Evolutionary conservation across 2,329 filamentous ascomycete genomes (phyloP).

Genomic region (Chrysosporium queenslandicum): DNA sequence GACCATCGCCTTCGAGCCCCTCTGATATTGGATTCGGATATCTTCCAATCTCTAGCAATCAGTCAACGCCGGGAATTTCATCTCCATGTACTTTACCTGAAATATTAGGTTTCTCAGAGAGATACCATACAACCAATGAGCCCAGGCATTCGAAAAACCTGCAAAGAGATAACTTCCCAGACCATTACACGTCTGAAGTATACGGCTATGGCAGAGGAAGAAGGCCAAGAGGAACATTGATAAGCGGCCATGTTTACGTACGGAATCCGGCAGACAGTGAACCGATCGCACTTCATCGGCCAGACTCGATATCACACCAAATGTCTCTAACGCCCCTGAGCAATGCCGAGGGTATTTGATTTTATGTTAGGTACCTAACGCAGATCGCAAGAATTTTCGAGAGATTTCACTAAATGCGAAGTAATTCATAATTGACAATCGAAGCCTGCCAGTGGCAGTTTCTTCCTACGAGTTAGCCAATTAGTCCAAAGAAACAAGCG

Average conservation of each 20-base stretch:
- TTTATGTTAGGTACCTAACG: not conserved
- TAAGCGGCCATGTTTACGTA: conserved; percentile 12
- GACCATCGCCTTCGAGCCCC: conserved; percentile 15
- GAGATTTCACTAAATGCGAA: not conserved
- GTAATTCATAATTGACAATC: not conserved
- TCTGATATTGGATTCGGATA: conserved; percentile 17
- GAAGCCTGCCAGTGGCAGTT: not conserved
- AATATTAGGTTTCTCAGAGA: not conserved
- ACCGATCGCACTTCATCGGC: not conserved
- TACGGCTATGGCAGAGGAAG: conserved; percentile 8
- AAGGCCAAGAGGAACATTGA: not conserved
- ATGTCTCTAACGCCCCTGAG: not conserved
- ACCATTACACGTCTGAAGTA: conserved; percentile 6
- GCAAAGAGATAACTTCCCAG: not conserved
- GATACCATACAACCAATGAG: not conserved
- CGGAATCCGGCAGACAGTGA: conserved; percentile 3
- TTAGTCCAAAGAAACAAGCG: not conserved
- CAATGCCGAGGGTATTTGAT: conserved; percentile 1
- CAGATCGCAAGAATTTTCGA: not conserved
- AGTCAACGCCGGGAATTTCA: not conserved
- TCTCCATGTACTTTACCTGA: conserved; percentile 1
- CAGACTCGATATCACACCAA: not conserved
- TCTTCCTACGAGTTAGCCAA: not conserved
- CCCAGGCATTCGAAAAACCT: not conserved
- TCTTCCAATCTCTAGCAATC: conserved; percentile 15